Evolutionary conservation across 345 rosid genomes (phyloP).

Genomic region (Ricinus communis): DNA sequence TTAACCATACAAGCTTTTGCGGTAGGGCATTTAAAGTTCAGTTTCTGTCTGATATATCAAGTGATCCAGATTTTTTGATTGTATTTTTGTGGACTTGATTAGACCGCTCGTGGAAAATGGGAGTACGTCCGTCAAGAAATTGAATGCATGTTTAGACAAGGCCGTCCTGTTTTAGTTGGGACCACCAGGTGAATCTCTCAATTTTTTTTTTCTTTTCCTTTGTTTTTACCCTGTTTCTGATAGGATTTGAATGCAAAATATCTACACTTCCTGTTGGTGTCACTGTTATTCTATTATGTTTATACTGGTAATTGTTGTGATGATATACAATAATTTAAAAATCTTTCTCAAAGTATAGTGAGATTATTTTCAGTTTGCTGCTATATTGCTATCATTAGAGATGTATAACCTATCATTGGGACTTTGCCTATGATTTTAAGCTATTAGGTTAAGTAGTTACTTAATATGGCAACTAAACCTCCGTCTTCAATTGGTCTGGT

Average conservation of each 20-base stretch:
- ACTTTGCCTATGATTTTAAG: neutral
- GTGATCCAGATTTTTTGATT: neutral
- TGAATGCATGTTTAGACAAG: conserved; percentile 83
- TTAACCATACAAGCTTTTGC: conserved; percentile 95
- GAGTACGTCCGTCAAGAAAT: conserved; percentile 84
- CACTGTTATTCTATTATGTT: neutral
- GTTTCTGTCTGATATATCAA: neutral
- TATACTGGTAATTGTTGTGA: neutral
- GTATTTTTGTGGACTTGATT: conserved; percentile 21
- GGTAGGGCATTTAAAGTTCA: conserved; percentile 40
- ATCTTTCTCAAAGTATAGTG: neutral
- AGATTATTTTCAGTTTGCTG: neutral
- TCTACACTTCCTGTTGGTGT: neutral
- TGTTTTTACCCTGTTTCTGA: neutral
- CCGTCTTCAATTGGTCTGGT: too few species aligned
- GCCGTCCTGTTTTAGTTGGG: conserved; percentile 97
- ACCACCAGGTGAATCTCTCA: conserved; percentile 72
- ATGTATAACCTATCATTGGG: neutral
- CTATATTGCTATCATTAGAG: neutral
- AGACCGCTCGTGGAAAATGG: conserved; percentile 97
- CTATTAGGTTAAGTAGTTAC: neutral
- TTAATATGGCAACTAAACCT: neutral
- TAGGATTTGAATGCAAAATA: neutral
- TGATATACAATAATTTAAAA: neutral
- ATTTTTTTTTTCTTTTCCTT: neutral